A percentile compares a stretch with the other conserved stretches of the same genome.
These are phyloP conservation scores for Adiantum capillusveneris DNA, from an alignment of 75 land plant genomes.

Conservation along the genomic window DNA sequence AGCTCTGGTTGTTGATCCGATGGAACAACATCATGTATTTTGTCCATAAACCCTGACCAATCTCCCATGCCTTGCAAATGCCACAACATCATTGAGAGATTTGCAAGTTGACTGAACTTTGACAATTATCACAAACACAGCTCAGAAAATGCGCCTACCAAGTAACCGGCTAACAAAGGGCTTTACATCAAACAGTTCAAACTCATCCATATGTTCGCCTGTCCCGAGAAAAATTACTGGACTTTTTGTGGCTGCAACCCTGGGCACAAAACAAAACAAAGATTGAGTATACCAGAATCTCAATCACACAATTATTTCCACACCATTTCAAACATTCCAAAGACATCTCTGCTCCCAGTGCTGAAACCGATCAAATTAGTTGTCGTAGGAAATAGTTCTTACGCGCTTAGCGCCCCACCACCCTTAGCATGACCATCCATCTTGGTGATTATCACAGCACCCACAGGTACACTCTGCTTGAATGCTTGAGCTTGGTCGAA, in stretches of 20 bases:
- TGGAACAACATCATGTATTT: slow-evolving; percentile 97
- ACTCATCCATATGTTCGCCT: slow-evolving; percentile 98
- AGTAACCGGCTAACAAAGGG: slow-evolving; percentile 95
- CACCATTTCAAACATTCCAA: too few species aligned
- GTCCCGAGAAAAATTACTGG: slow-evolving; percentile 97
- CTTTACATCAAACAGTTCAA: slow-evolving; percentile 97
- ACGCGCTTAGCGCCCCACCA: slow-evolving; percentile 99
- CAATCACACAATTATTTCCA: too few species aligned
- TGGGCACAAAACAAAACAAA: slow-evolving; percentile 13
- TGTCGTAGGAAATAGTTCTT: too few species aligned
- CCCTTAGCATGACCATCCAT: slow-evolving; percentile 99
- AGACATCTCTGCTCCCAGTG: too few species aligned
- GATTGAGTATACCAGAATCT: too few species aligned
- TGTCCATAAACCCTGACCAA: slow-evolving; percentile 99
- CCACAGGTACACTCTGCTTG: slow-evolving; percentile 95
- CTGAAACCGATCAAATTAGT: too few species aligned
- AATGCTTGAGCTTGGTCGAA: slow-evolving; percentile 99
- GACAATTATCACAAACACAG: too few species aligned
- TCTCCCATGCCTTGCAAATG: slow-evolving; percentile 83
- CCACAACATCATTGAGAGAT: not conserved
- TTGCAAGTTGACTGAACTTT: not conserved
- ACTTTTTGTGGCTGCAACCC: slow-evolving; percentile 99
- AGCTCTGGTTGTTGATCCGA: slow-evolving; percentile 98
- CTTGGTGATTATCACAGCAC: slow-evolving; percentile 98
- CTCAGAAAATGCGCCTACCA: slow-evolving; percentile 52